These are phyloP conservation scores for Eucommia ulmoides DNA, from an alignment of 257 asterid genomes.

Conservation along the genomic window DNA sequence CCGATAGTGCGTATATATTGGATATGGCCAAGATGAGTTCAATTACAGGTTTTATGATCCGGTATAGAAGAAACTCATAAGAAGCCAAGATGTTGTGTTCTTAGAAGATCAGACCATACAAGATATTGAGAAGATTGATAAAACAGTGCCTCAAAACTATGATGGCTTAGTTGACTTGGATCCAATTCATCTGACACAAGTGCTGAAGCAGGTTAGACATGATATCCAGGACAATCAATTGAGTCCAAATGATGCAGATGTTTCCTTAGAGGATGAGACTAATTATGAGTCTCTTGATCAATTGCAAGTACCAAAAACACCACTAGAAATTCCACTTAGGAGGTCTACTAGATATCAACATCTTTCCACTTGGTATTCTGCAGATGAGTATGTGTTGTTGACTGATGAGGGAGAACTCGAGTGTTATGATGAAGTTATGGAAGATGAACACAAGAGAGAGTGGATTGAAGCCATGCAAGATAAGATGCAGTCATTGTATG, in stretches of 20 bases:
- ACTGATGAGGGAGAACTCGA: background rate
- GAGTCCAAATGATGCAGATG: background rate
- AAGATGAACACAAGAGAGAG: background rate
- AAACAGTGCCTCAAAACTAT: too few species aligned
- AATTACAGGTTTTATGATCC: background rate
- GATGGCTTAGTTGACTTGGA: background rate
- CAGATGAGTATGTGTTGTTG: background rate
- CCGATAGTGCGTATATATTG: background rate
- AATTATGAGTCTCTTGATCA: background rate
- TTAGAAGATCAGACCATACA: background rate
- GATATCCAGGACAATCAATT: background rate
- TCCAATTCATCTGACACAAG: background rate
- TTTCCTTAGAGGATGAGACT: background rate
- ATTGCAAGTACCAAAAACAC: background rate
- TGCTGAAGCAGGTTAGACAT: background rate
- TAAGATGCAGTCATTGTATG: background rate
- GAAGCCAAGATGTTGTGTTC: background rate
- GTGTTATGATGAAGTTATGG: background rate
- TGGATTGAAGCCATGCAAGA: background rate
- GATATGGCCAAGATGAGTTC: background rate
- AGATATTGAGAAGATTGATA: background rate
- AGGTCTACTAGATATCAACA: background rate
- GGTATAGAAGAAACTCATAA: background rate
- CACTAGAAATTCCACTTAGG: conserved; percentile 1
- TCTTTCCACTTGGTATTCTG: background rate